phyloP scores from a whole-genome alignment of 1,284 basidiomycete species.

The Naganishia sp. region DNA sequence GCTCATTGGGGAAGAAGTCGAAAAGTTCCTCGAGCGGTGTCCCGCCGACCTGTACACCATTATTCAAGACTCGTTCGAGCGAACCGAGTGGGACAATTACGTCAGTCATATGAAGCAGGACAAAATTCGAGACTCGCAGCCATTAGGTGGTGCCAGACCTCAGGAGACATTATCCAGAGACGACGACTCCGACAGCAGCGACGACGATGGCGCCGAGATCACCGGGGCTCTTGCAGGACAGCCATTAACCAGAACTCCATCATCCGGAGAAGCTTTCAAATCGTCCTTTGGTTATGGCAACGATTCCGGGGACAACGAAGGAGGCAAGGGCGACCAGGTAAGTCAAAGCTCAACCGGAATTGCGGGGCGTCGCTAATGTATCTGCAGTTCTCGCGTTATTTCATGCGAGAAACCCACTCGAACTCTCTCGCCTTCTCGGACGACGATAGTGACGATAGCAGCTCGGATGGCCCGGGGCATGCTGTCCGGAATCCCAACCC shows the following conservation, averaged over 20 bases:
- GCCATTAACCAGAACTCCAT: slow-evolving; percentile 29
- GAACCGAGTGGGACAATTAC: slow-evolving; percentile 83
- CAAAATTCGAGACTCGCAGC: slow-evolving; percentile 74
- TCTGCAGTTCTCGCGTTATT: slow-evolving; percentile 31
- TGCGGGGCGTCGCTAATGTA: not conserved
- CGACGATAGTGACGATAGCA: slow-evolving; percentile 35
- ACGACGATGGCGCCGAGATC: slow-evolving; percentile 36
- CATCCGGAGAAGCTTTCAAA: slow-evolving; percentile 28
- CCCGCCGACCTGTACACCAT: slow-evolving; percentile 71
- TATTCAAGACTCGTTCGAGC: slow-evolving; percentile 67
- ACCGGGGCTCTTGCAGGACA: slow-evolving; percentile 26
- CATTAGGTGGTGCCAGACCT: slow-evolving; percentile 68
- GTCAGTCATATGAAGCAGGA: slow-evolving; percentile 79
- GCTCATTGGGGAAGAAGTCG: slow-evolving; percentile 64
- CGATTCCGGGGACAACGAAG: slow-evolving; percentile 16
- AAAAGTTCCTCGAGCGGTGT: slow-evolving; percentile 67
- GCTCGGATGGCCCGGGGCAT: slow-evolving; percentile 24
- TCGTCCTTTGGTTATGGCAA: slow-evolving; percentile 21
- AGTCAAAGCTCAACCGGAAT: not conserved
- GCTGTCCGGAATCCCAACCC: slow-evolving; percentile 16
- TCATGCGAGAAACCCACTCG: slow-evolving; percentile 33
- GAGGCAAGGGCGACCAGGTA: slow-evolving; percentile 18
- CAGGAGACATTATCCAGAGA: slow-evolving; percentile 5
- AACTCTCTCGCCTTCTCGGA: slow-evolving; percentile 29
- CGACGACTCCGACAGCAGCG: slow-evolving; percentile 29